Percentiles rank a stretch among this genome's conserved stretches.
phyloP scores from a whole-genome alignment of 495 filamentous ascomycete genomes.

The Durotheca rogersii region DNA sequence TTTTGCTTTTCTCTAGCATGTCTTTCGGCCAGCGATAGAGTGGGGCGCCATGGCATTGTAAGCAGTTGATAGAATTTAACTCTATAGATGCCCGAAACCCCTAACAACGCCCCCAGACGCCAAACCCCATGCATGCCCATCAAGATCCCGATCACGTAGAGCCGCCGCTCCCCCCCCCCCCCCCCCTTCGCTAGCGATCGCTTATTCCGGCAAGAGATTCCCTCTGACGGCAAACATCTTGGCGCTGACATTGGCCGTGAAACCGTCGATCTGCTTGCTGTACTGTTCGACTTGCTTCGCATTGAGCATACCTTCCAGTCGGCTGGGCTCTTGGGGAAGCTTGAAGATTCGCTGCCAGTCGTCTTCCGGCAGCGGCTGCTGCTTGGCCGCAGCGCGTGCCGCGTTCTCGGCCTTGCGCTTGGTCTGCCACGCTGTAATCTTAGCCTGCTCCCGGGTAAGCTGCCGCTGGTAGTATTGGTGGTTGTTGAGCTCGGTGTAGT shows the following conservation, averaged over 20 bases:
- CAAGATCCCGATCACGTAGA: constrained; percentile 10
- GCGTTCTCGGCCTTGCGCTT: constrained; percentile 96
- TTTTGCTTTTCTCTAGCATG: background rate
- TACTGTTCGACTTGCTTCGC: constrained; percentile 97
- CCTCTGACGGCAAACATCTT: constrained; percentile 99
- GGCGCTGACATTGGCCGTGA: constrained; percentile 80
- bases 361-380: constrained; percentile 85
- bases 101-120: constrained; percentile 36
- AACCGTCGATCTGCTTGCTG: constrained; percentile 94
- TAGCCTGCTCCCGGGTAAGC: constrained; percentile 90
- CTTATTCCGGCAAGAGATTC: constrained; percentile 55
- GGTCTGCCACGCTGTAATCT: constrained; percentile 91
- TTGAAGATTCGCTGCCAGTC: constrained; percentile 99
- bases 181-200: constrained; percentile 10
- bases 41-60: constrained; percentile 5
- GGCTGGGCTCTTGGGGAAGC: constrained; percentile 87
- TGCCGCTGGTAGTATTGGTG: constrained; percentile 97
- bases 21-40: background rate
- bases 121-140: constrained; percentile 36
- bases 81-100: constrained; percentile 33
- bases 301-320: constrained; percentile 89
- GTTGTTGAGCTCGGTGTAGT: constrained; percentile 99
- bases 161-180: constrained; percentile 1
- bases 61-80: constrained; percentile 18
- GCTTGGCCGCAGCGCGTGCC: constrained; percentile 79